A percentile compares a stretch with the other conserved stretches of the same genome.
These are phyloP conservation scores for Caloboletus firmus DNA, from an alignment of 1,284 basidiomycete species.

Conservation along the genomic window DNA sequence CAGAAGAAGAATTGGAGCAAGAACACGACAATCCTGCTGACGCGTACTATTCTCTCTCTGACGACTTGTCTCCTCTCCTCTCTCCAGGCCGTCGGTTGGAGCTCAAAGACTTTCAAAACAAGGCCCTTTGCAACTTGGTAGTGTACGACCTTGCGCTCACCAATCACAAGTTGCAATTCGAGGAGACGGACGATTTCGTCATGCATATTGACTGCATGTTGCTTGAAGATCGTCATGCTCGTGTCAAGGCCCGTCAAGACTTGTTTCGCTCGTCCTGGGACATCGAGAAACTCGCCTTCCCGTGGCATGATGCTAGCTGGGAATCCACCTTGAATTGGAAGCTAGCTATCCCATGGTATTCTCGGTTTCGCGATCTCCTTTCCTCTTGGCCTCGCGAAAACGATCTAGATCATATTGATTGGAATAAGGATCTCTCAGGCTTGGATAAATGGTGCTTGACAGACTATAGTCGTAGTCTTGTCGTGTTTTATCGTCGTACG, in stretches of 20 bases:
- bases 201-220: conserved; percentile 1
- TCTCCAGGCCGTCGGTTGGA: background rate
- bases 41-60: background rate
- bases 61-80: background rate
- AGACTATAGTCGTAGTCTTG: background rate
- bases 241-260: background rate
- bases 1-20: background rate
- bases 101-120: conserved; percentile 3
- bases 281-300: background rate
- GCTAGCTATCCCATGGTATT: conserved; percentile 11
- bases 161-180: conserved; percentile 3
- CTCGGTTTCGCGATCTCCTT: background rate
- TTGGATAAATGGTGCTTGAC: background rate
- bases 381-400: conserved; percentile 7
- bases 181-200: conserved; percentile 4
- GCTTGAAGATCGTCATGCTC: background rate
- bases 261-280: conserved; percentile 9
- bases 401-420: background rate
- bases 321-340: background rate
- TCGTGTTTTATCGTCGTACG: background rate
- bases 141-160: conserved; percentile 2
- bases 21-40: background rate
- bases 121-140: conserved; percentile 1
- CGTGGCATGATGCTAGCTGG: conserved; percentile 7
- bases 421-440: background rate